Conservation (phyloP, 768 basidiomycete species). For the Suillus cothurnatus region DNA sequence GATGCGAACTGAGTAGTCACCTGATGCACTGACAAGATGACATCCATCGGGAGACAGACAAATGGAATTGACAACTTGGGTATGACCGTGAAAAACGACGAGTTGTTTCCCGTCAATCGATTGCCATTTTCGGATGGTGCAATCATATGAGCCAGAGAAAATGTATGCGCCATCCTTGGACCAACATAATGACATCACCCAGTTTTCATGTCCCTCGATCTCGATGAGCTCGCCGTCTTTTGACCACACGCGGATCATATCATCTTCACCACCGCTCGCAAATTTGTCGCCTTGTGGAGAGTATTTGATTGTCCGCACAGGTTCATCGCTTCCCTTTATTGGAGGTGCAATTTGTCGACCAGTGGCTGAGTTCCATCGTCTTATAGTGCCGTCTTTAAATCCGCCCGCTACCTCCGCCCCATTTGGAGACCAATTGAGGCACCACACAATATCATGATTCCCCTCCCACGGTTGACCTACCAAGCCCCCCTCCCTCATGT, state of each 20-base stretch:
- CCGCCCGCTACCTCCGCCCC: slow-evolving; percentile 15
- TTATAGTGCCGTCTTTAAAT: slow-evolving; percentile 10
- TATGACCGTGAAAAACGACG: background rate
- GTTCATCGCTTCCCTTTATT: background rate
- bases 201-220: background rate
- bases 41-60: background rate
- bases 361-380: slow-evolving; percentile 16
- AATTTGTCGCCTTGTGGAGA: background rate
- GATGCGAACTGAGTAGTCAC: background rate
- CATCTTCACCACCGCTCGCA: background rate
- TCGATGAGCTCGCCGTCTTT: background rate
- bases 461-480: background rate
- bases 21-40: background rate
- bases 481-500: background rate
- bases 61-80: background rate
- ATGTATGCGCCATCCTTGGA: background rate
- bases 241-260: background rate
- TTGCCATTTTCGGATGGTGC: background rate
- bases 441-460: background rate
- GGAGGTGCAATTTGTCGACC: background rate
- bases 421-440: slow-evolving; percentile 17
- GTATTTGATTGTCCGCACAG: background rate
- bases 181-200: background rate
- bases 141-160: background rate
- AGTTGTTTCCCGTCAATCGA: background rate